Base-by-base conservation (phyloP, 2,329 filamentous ascomycete genomes). In the Stenocarpella maydis region DNA sequence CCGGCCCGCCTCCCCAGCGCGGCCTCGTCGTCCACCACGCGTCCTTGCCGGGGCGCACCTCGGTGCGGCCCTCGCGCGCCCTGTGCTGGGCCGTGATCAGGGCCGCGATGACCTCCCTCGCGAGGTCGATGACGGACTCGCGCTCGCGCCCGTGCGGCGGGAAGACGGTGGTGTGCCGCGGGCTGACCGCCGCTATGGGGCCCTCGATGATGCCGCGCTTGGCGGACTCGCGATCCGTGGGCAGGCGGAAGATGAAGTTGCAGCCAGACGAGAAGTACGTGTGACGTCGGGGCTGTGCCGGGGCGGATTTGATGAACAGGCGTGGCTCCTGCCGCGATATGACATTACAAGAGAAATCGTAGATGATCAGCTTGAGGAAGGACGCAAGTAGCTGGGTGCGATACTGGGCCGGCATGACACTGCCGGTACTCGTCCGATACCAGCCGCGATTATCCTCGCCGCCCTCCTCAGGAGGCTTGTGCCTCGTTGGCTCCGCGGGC, bases 261-360 rank as follows among this genome's bases (percentile, higher is more conserved):
- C 86, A 89, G 14, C 83, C 84, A 0, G 87, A 89, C 3, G 87
- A 82, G 69, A 87, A 87, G 77, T 90, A 89, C 2, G 88, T 86
- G 73, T 80, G 82, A 69, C 80, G 83, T 12, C 73, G 72, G 71
- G 75, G 71, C 73, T 75, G 71, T 55, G 71, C 68, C 75, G 73
- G 2, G 79, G 76, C n/a, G 24, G 81, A 81, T 60, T 80, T 81
- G 64, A 91, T 77, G 54, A 89, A 84, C 24, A 91, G 80, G 3
- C 89, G 84, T 12, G 89, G 89, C 73, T 91, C 89, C 28, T 82
- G 80, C 49, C 88, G 84, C 19, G 88, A 81, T 31, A 85, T 81
- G 60, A 90, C 85, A 73, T 86, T 90, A 77, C 89, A 91, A 63
- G 88, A 87, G 77, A 90, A 91, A 72, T 91, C 88, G 74, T 91